These are phyloP conservation scores for Circinella minor DNA, from an alignment of 371 early-diverging fungal species.

Conservation along the genomic window DNA sequence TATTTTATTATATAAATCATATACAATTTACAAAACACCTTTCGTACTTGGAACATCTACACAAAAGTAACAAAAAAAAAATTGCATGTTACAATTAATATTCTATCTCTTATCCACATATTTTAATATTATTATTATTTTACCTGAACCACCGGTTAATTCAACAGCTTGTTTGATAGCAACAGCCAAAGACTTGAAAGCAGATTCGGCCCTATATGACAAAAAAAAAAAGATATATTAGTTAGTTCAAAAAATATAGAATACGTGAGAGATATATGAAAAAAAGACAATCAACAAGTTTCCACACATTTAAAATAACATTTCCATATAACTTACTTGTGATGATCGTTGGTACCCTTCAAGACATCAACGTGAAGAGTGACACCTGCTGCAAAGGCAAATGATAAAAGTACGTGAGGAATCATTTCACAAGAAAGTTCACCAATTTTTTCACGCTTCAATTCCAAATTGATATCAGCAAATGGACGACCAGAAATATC, in stretches of 20 bases:
- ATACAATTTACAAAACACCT: too few relatives aligned
- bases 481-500: conserved; percentile 96
- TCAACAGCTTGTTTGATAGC: conserved; percentile 87
- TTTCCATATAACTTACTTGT: conserved; percentile 61
- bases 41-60: too few relatives aligned
- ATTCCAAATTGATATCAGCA: conserved; percentile 79
- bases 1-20: too few relatives aligned
- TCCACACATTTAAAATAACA: background rate
- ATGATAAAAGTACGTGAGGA: conserved; percentile 91
- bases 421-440: conserved; percentile 94
- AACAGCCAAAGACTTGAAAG: conserved; percentile 97
- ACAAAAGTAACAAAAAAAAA: too few relatives aligned
- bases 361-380: conserved; percentile 96
- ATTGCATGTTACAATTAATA: too few relatives aligned
- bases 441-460: conserved; percentile 92
- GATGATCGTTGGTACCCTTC: conserved; percentile 94
- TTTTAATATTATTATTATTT: too few relatives aligned
- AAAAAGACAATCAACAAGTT: too few relatives aligned
- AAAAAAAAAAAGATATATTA: background rate
- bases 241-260: background rate
- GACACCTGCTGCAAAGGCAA: conserved; percentile 90
- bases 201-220: conserved; percentile 81
- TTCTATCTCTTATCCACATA: too few relatives aligned
- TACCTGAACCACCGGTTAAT: conserved; percentile 61
- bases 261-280: too few relatives aligned